Base-by-base conservation (phyloP, 176 grass and related monocot species). In the Zea luxurians region DNA sequence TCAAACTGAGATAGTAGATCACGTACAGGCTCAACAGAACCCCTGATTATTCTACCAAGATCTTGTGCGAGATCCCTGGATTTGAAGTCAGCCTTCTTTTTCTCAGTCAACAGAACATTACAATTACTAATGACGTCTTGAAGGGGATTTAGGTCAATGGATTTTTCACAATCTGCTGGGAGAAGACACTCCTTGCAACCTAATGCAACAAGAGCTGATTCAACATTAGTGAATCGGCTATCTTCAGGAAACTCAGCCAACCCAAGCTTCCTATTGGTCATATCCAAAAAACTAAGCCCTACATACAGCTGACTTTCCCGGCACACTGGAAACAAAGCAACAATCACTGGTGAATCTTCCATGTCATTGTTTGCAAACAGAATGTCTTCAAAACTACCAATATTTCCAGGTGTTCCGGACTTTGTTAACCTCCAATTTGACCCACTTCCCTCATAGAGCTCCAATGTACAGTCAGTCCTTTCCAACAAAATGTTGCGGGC, bases 281-380 rank as follows among this genome's bases (percentile, higher is more conserved):
- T 84, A 84, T 97, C 94, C 64, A 93, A 71, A 90, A 93, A 93
- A 89, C 89, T 86, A 88, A 97, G 83, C 20, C 91, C 94, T 61
- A 97, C 73, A 82, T 84, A 88, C 21, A 75, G 83, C 80, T 93
- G 91, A 71, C 87, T 84, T 73, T 97, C 94, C 35, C 87, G 87
- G 42, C 89, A 68, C 42, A 91, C 67, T 72, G 91, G 87, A 91
- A 79, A 83, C 52, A 97, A 71, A 68, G 94, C 83, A 90, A 97
- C 82, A 73, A 84, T 92, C 17, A 94, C 91, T 50, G 94, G 94
- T 17, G 91, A 88, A 82, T 94, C 91, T 79, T 94, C 86, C 94
- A 97, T 97, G 73, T 94, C 94, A 63, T 92, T 97, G 77, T 97
- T 97, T 68, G 94, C 94, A 92, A 97, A 97, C 71, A 97, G 80